Percentiles rank a stretch among this genome's conserved stretches.
Conservation (phyloP, 1,284 basidiomycete species). For the Melampsora larici-populina region DNA sequence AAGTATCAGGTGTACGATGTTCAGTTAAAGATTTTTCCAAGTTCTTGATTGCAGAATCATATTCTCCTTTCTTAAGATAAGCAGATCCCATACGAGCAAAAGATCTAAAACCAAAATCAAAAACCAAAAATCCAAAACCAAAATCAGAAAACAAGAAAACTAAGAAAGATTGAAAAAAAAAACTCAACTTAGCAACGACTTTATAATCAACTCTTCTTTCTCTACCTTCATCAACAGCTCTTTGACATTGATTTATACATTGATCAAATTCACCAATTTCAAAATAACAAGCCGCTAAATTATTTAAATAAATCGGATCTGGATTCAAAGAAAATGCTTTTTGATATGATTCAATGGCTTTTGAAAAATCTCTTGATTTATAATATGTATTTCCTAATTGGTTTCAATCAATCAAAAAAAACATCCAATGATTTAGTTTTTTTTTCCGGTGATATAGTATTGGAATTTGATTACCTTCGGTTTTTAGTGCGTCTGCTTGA, state of each 20-base stretch:
- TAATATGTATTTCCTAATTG: constrained; percentile 24
- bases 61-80: constrained; percentile 77
- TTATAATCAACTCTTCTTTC: constrained; percentile 61
- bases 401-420: too few species aligned
- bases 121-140: background rate
- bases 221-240: constrained; percentile 90
- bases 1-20: constrained; percentile 89
- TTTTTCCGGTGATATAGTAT: too few species aligned
- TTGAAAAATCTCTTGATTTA: constrained; percentile 24
- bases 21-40: constrained; percentile 82
- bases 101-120: constrained; percentile 59
- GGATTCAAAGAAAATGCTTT: constrained; percentile 32
- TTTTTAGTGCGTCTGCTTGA: constrained; percentile 21
- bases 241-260: constrained; percentile 84
- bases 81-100: constrained; percentile 84
- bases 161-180: background rate
- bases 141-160: background rate
- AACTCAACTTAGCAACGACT: constrained; percentile 59
- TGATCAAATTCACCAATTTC: constrained; percentile 89
- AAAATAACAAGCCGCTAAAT: constrained; percentile 74
- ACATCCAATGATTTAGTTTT: too few species aligned
- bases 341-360: constrained; percentile 14
- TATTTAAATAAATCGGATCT: constrained; percentile 47
- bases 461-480: background rate
- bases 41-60: constrained; percentile 76